phyloP scores from a whole-genome alignment of 2,329 filamentous ascomycete genomes.

The Alternaria incomplexa region DNA sequence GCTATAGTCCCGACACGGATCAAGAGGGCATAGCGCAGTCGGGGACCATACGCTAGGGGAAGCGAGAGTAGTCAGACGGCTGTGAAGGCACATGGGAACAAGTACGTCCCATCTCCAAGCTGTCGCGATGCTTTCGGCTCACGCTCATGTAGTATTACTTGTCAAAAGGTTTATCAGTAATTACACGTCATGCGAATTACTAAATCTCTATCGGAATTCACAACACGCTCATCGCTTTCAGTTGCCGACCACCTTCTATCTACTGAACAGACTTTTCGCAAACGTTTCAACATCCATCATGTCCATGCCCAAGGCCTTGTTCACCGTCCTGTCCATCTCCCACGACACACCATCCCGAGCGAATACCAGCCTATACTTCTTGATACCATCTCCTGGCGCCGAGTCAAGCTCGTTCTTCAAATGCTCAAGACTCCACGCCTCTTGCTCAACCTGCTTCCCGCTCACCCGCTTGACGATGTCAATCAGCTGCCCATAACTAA shows the following conservation, averaged over 20 bases:
- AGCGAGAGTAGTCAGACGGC: not conserved
- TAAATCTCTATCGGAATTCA: not conserved
- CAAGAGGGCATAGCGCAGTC: constrained; percentile 3
- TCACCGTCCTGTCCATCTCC: constrained; percentile 61
- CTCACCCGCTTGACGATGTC: constrained; percentile 58
- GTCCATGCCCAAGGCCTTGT: constrained; percentile 56
- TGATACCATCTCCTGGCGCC: constrained; percentile 58
- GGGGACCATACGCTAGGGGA: not conserved
- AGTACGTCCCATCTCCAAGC: not conserved
- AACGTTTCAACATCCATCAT: constrained; percentile 54
- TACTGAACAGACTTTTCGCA: constrained; percentile 13
- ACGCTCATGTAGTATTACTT: constrained; percentile 18
- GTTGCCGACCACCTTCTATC: not conserved
- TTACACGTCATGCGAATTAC: not conserved
- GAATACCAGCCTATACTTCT: constrained; percentile 69
- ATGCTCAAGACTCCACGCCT: constrained; percentile 57
- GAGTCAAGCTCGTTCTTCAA: constrained; percentile 55
- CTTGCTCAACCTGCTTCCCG: constrained; percentile 53
- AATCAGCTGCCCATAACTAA: constrained; percentile 63
- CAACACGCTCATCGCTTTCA: not conserved
- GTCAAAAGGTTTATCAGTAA: not conserved
- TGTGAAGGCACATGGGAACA: not conserved
- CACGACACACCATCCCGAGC: constrained; percentile 66
- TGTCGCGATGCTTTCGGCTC: constrained; percentile 5
- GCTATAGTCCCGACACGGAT: constrained; percentile 16